Base-by-base conservation (phyloP, 257 asterid species). In the Buddleja alternifolia region DNA sequence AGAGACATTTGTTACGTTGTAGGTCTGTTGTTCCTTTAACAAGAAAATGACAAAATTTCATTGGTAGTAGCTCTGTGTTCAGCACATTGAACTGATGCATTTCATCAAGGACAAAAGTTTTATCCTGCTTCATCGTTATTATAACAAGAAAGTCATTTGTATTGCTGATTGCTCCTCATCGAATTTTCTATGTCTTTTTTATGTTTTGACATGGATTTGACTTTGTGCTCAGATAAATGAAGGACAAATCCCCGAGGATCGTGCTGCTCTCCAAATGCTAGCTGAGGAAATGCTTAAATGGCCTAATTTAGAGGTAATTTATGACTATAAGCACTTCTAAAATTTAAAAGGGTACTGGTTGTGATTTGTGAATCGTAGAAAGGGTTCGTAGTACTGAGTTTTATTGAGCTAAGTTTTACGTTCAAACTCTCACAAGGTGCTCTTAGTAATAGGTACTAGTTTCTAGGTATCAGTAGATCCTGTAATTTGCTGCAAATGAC, bases 201-300 rank as follows among this genome's bases (percentile, higher is more conserved):
- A 50, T 68, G 34, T 55, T 64, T 67, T 57, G 52, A 62, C 36
- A 20, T 62, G 46, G 64, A 7, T 63, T 36, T 63, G 10, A 17
- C 60, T 14, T 34, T 76, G 40, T 73, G 32, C 58, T 20, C 50
- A 87, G 98, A 87, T 92, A 69, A 90, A 90, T 73, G 94, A 93
- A 72, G 97, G 97, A 15, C 76, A 84, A 73, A 80, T 90, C 60
- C 99, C 99, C 3, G 69, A 83, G 74, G 62, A 93, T 62, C 83
- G 84, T 36, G 74, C 76, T 15, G 90, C 95, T 53, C 78, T 93
- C 82, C 84, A 66, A 66, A 79, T 93, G 95, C 88, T 93, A 10
- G 97, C 96, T 7, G 96, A 90, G 77, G 97, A 93, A 74, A 82
- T 93, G 92, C 74, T 57, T 69, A 80, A 90, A 68, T 93, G 99